Conservation (phyloP, 192 early-diverging fungal species). For the Coemansia aciculifera region DNA sequence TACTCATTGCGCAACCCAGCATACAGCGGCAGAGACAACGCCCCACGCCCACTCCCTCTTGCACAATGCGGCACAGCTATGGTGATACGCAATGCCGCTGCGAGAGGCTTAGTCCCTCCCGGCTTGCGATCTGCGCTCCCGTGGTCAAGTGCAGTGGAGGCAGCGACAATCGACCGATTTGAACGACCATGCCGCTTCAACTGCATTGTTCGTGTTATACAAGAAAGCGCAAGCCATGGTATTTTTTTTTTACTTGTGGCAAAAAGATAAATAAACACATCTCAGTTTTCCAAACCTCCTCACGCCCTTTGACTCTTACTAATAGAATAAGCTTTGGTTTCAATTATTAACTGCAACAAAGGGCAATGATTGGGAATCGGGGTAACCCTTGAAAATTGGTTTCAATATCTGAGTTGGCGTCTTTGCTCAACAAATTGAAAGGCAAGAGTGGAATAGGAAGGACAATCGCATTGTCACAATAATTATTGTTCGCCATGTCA, state of each 20-base stretch:
- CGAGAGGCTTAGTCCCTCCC: not conserved
- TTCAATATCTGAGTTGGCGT: not conserved
- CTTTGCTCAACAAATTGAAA: slow-evolving; percentile 1
- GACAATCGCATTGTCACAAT: not conserved
- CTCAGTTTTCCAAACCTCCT: not conserved
- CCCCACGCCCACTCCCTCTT: not conserved
- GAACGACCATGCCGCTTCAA: not conserved
- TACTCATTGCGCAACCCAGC: not conserved
- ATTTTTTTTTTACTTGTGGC: not conserved
- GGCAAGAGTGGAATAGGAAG: not conserved
- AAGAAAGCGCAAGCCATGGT: not conserved
- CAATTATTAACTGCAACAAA: not conserved
- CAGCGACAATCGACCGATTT: not conserved
- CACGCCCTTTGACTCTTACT: not conserved
- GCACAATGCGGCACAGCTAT: not conserved
- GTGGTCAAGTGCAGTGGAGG: not conserved
- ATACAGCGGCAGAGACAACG: not conserved
- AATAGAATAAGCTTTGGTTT: not conserved
- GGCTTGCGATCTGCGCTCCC: not conserved
- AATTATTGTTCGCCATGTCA: not conserved
- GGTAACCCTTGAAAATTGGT: not conserved
- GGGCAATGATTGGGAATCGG: not conserved
- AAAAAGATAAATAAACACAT: not conserved
- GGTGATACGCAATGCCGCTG: not conserved
- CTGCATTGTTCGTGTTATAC: not conserved